Base-by-base conservation (phyloP, 495 filamentous ascomycete genomes). In the Venustampulla echinocandica region DNA sequence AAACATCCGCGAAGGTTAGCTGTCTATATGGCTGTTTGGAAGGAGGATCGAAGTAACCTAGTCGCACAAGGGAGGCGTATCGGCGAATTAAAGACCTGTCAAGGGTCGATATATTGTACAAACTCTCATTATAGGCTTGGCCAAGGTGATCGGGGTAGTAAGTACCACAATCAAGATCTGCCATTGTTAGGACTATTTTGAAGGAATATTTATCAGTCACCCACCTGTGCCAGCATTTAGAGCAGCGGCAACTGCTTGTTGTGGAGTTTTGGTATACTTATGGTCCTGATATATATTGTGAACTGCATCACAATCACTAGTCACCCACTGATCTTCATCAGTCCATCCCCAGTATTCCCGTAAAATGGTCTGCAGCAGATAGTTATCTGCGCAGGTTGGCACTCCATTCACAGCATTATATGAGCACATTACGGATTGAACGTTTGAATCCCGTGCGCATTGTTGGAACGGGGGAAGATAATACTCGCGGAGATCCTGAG, bases 321-420 rank as follows among this genome's bases (percentile, higher is more conserved):
- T 71, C 14, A 82, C 71, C 53, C 69, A 80, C 37, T 75, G 71
- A 46, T 77, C 66, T 19, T 73, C 67, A 24, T 59, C 61, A 13
- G 47, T 65, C 56, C 68, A 76, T 14, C 62, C 62, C 63, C 69
- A 79, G 50, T 69, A 44, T 20, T 77, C 73, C 4, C 78, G 71
- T 0, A 82, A 65, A 10, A 82, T 61, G 0, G 71, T 76, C 47
- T 80, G 67, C 0, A 81, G 66, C 15, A 80, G 61, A 57, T 73
- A 81, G 1, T 67, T 59, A 42, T 76, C 72, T 2, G 74, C 67
- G 33, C 75, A 79, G 25, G 69, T 67, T 1, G 77, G 77, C 1
- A 77, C 69, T 0, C 77, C 77, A 40, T 80, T 79, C 17, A 81
- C 72, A 0, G 76, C 64, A 53, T 79, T 80, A 53, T 81, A 81